Evolutionary conservation across 352 stramenopile genomes (phyloP).

Genomic region (Pythium phragmitis): DNA sequence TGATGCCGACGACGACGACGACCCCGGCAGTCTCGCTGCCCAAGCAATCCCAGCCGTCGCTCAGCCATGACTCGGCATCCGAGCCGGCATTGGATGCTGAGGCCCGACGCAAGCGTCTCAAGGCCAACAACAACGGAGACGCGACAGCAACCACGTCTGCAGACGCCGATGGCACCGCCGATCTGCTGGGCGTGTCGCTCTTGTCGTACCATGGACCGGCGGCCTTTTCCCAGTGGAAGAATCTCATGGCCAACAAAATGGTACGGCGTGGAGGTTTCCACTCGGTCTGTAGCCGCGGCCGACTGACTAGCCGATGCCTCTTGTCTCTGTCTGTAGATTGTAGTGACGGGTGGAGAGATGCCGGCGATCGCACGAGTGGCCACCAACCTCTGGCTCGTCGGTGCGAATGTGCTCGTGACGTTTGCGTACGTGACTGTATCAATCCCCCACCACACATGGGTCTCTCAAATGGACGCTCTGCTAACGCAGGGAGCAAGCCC

Average conservation of each 20-base stretch:
- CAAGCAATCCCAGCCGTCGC: neutral
- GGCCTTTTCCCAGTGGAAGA: slow-evolving; percentile 35
- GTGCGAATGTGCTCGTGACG: slow-evolving; percentile 60
- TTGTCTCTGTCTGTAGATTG: slow-evolving; percentile 35
- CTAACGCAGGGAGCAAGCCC: slow-evolving; percentile 34
- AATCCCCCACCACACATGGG: neutral
- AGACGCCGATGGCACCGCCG: neutral
- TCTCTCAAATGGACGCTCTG: slow-evolving; percentile 6
- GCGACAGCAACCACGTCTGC: neutral
- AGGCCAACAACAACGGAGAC: neutral
- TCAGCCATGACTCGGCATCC: neutral
- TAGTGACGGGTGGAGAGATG: slow-evolving; percentile 61
- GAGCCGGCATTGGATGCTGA: slow-evolving; percentile 15
- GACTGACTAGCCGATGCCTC: no score
- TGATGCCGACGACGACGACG: slow-evolving; percentile 15
- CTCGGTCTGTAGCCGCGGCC: neutral
- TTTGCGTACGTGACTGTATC: slow-evolving; percentile 44
- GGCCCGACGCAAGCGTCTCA: slow-evolving; percentile 15
- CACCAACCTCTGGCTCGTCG: slow-evolving; percentile 64
- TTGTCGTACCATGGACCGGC: slow-evolving; percentile 22
- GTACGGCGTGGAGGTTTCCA: slow-evolving; percentile 24
- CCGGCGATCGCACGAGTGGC: slow-evolving; percentile 43
- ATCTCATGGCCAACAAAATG: slow-evolving; percentile 53
- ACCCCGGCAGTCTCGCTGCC: neutral
- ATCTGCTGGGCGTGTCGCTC: slow-evolving; percentile 18